Base-by-base conservation (phyloP, 2,329 filamentous ascomycete species). In the Madurella fahalii region DNA sequence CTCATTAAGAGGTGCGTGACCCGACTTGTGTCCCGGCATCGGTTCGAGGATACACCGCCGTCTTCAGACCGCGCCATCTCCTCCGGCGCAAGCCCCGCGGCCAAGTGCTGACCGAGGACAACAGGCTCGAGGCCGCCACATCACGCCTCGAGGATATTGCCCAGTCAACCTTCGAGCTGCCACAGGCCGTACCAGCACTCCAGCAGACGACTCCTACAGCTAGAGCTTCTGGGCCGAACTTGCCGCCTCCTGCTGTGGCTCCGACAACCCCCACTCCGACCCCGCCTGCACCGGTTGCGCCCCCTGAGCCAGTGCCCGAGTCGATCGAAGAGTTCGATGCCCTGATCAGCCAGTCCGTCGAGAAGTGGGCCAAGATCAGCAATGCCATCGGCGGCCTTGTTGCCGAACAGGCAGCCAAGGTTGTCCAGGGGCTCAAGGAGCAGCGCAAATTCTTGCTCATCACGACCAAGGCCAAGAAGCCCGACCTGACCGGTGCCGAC, bases 81-180 rank as follows among this genome's bases (percentile, higher is more conserved):
- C 37, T 4, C 12, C 34, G 40, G 41, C 55, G 49, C 59, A 59
- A 53, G 37, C 46, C 40, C 4, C 39, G 7, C 17, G 61, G 73
- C 66, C 72, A 68, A 58, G 62, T 70, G 67, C 81, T 83, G 71
- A 84, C 73, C 42, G 20, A 42, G 15, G 37, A 37, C 47, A n/a
- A 20, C 70, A 99, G 94, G 75, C 88, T 99, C 64, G 94, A 99
- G 80, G 94, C 94, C 71, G 94, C 94, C 40, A 99, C 94, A 50
- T 94, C 91, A 61, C 86, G 94, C 56, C 84, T 99, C 53, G 94
- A 99, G 77, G 94, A 99, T 71, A 96, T 99, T 67, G 93, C 94
- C 44, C 85, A 89, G 62, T 87, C 90, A 15, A 83, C 81, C 52
- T 75, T 82, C 62, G 85, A 87, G 63, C 71, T 80, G 2, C 78